Percentiles rank a stretch among this genome's conserved stretches.
These are phyloP conservation scores for Botrytis porri DNA, from an alignment of 2,329 filamentous ascomycete species.

Conservation along the genomic window DNA sequence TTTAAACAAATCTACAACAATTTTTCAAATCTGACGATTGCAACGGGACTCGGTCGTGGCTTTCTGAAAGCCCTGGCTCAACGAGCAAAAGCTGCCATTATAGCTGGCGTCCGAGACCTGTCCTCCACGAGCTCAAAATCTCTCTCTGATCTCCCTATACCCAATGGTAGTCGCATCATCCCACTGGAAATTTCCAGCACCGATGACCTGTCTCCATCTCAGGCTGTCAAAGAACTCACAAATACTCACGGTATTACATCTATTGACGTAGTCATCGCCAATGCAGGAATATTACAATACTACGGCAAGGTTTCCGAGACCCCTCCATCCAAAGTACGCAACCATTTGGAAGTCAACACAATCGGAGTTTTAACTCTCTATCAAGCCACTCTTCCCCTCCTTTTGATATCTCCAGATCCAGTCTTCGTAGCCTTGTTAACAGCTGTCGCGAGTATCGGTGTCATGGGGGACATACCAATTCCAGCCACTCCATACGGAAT, in stretches of 20 bases:
- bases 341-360: conserved; percentile 45
- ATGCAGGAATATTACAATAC: conserved; percentile 45
- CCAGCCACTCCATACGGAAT: conserved; percentile 42
- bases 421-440: conserved; percentile 42
- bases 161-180: conserved; percentile 40
- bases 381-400: conserved; percentile 44
- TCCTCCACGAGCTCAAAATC: conserved; percentile 31
- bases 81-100: conserved; percentile 24
- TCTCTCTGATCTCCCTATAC: conserved; percentile 41
- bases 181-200: conserved; percentile 40
- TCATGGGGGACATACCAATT: conserved; percentile 19
- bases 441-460: conserved; percentile 25
- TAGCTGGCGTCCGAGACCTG: conserved; percentile 42
- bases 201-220: conserved; percentile 40
- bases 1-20: too few relatives aligned
- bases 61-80: conserved; percentile 29
- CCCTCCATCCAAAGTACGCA: conserved; percentile 40
- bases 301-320: conserved; percentile 38
- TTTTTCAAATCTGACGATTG: background rate
- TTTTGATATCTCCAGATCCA: conserved; percentile 39
- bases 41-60: conserved; percentile 38
- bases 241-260: conserved; percentile 40
- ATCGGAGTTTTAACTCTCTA: conserved; percentile 44
- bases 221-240: conserved; percentile 39
- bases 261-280: conserved; percentile 52